These are phyloP conservation scores for Pythium aquatile DNA, from an alignment of 352 stramenopile species.

Conservation along the genomic window DNA sequence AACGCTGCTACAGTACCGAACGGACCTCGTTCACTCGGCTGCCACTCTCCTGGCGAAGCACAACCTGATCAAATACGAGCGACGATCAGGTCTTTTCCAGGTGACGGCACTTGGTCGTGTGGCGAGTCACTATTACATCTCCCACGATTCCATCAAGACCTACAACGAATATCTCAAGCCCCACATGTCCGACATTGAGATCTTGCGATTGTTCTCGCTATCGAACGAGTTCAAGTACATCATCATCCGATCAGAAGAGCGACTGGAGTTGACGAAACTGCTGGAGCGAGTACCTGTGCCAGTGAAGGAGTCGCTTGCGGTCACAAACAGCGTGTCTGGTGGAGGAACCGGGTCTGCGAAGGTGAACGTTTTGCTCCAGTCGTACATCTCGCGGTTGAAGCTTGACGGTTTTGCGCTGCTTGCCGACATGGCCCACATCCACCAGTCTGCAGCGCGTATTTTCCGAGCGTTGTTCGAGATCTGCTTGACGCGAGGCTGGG, in stretches of 20 bases:
- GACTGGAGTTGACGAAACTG: constrained; percentile 97
- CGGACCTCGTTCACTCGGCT: constrained; percentile 96
- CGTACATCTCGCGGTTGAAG: constrained; percentile 98
- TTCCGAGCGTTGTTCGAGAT: constrained; percentile 99
- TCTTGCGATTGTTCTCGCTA: constrained; percentile 98
- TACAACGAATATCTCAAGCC: constrained; percentile 99
- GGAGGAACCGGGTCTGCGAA: constrained; percentile 90
- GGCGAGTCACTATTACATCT: constrained; percentile 99
- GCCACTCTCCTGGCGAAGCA: constrained; percentile 95
- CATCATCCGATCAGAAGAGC: constrained; percentile 98
- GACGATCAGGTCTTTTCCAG: constrained; percentile 93
- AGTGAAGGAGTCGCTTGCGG: constrained; percentile 94
- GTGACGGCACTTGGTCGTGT: constrained; percentile 97
- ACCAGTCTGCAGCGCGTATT: constrained; percentile 97
- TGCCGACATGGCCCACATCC: constrained; percentile 99
- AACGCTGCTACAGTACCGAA: constrained; percentile 92
- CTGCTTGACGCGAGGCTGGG: constrained; percentile 95
- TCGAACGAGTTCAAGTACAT: constrained; percentile 99
- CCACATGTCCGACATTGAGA: constrained; percentile 99
- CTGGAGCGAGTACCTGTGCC: constrained; percentile 97
- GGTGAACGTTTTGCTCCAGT: constrained; percentile 99
- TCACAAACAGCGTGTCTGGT: constrained; percentile 35
- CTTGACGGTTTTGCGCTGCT: constrained; percentile 98
- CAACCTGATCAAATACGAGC: constrained; percentile 98
- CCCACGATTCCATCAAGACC: constrained; percentile 96